A percentile compares a stretch with the other conserved stretches of the same genome.
Conservation (phyloP, 1,139 yeast genomes). For the Dujonia santamariae region DNA sequence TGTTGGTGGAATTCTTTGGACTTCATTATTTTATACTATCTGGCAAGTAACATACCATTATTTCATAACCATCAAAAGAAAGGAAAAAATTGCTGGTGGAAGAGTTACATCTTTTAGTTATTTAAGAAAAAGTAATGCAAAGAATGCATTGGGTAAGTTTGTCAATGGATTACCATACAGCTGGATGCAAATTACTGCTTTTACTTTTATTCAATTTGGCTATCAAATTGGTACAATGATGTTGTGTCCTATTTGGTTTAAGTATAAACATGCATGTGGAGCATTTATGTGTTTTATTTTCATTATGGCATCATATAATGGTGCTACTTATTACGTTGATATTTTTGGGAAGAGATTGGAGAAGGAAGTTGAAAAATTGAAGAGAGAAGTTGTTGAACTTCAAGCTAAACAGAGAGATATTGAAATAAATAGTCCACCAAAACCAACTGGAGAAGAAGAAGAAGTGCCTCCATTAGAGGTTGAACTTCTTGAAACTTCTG, state of each 20-base stretch:
- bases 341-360: constrained; percentile 85
- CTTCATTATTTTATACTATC: constrained; percentile 80
- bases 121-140: constrained; percentile 67
- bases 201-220: constrained; percentile 80
- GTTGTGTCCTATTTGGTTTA: constrained; percentile 84
- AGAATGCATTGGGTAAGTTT: constrained; percentile 65
- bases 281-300: constrained; percentile 69
- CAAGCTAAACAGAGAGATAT: constrained; percentile 35
- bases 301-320: constrained; percentile 79
- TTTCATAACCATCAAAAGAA: constrained; percentile 78
- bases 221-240: constrained; percentile 90
- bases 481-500: too few species aligned
- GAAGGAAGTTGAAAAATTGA: constrained; percentile 73
- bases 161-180: constrained; percentile 83
- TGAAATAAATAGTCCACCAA: too few species aligned
- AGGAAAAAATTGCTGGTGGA: constrained; percentile 82
- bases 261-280: constrained; percentile 63
- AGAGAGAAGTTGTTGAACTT: constrained; percentile 60
- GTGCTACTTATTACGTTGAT: constrained; percentile 92
- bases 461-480: too few species aligned
- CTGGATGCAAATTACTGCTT: constrained; percentile 78
- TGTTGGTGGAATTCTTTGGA: constrained; percentile 67
- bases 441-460: too few species aligned
- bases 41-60: constrained; percentile 93
- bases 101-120: constrained; percentile 85